These are phyloP conservation scores for Mucor mucedo DNA, from an alignment of 371 early-diverging fungal genomes.

Conservation along the genomic window DNA sequence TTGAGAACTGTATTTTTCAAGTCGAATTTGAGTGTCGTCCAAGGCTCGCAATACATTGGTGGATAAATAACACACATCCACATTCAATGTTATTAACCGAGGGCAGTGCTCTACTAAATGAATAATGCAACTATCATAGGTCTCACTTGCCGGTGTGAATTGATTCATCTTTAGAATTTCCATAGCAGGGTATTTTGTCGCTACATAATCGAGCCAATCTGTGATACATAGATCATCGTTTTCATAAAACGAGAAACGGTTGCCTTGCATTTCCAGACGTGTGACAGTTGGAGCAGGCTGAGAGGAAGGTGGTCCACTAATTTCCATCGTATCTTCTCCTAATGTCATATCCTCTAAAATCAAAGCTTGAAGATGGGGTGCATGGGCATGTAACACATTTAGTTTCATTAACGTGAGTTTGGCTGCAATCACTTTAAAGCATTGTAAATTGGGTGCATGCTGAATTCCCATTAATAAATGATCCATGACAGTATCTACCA, in stretches of 20 bases:
- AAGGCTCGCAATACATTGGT: background rate
- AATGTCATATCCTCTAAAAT: background rate
- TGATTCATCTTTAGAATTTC: slow-evolving; percentile 1
- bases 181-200: background rate
- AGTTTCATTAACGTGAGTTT: background rate
- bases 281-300: background rate
- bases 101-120: background rate
- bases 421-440: background rate
- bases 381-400: background rate
- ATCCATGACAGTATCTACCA: background rate
- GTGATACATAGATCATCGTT: background rate
- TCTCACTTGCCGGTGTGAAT: background rate
- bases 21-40: background rate
- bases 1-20: slow-evolving; percentile 7
- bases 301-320: background rate
- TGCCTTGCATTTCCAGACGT: slow-evolving; percentile 1
- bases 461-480: background rate
- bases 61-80: background rate
- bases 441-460: background rate
- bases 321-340: background rate
- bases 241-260: background rate
- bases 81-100: slow-evolving; percentile 1
- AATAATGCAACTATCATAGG: background rate
- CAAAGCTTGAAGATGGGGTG: background rate
- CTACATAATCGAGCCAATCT: background rate